Percentiles rank a stretch among this genome's conserved stretches.
Conservation (phyloP, 805 yeast species). For the Debaryomyces prosopidis region DNA sequence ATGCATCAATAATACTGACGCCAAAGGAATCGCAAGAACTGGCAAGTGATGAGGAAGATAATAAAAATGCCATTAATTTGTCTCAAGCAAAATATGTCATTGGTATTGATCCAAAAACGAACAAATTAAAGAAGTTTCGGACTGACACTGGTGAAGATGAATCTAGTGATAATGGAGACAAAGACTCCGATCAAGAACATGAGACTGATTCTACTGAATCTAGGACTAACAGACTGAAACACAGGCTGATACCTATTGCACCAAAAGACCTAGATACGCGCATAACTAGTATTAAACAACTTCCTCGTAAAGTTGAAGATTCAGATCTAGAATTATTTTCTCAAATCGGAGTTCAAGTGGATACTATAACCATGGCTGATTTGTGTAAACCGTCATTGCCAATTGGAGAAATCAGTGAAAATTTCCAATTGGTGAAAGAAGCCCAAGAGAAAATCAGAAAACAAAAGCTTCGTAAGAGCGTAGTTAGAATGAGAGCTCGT, state of each 20-base stretch:
- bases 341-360: constrained; percentile 50
- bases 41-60: not conserved
- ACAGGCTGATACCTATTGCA: constrained; percentile 31
- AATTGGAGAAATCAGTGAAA: constrained; percentile 62
- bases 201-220: constrained; percentile 4
- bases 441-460: constrained; percentile 41
- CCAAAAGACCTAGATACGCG: constrained; percentile 36
- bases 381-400: constrained; percentile 68
- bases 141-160: constrained; percentile 3
- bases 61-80: not conserved
- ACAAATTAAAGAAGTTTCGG: constrained; percentile 30
- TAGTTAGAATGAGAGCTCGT: constrained; percentile 32
- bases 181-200: constrained; percentile 8
- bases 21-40: constrained; percentile 1
- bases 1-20: constrained; percentile 4
- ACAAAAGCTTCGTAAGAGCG: constrained; percentile 21
- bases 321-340: constrained; percentile 40
- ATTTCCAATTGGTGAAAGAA: constrained; percentile 53
- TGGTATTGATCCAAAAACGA: constrained; percentile 32
- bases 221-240: not conserved
- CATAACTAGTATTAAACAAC: constrained; percentile 28
- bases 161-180: constrained; percentile 6
- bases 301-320: constrained; percentile 39
- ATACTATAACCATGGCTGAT: constrained; percentile 63
- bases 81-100: constrained; percentile 22